Evolutionary conservation across 2,329 filamentous ascomycete genomes (phyloP).

Genomic region (Alternaria incomplexa): DNA sequence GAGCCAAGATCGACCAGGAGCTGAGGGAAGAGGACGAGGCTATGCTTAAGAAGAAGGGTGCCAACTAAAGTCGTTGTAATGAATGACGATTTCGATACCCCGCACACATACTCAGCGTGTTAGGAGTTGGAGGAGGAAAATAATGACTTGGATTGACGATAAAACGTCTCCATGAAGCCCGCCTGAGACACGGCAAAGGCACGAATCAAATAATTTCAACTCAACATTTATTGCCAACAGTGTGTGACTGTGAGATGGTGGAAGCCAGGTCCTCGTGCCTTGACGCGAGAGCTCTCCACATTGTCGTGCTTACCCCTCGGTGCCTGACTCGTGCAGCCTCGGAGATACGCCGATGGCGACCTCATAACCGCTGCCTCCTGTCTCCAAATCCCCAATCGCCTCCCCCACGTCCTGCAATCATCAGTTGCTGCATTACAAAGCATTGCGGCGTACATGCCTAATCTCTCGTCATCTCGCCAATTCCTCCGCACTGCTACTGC

Average conservation of each 20-base stretch:
- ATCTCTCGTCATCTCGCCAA: constrained; percentile 12
- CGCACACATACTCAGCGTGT: constrained; percentile 1
- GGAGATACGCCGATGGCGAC: constrained; percentile 10
- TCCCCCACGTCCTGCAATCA: not conserved
- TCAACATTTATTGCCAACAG: not conserved
- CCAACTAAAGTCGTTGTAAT: constrained; percentile 18
- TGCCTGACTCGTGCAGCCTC: constrained; percentile 26
- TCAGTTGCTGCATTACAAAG: constrained; percentile 8
- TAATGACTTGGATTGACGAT: constrained; percentile 15
- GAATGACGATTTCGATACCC: constrained; percentile 17
- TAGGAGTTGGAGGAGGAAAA: constrained; percentile 12
- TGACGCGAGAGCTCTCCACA: constrained; percentile 13
- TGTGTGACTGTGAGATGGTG: not conserved
- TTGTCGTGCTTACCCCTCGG: constrained; percentile 21
- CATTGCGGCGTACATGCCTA: constrained; percentile 28
- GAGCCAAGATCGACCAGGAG: constrained; percentile 74
- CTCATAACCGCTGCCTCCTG: not conserved
- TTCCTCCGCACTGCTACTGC: constrained; percentile 23
- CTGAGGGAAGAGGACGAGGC: constrained; percentile 72
- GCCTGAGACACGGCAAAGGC: constrained; percentile 6
- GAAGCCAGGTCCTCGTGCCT: not conserved
- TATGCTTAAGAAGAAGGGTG: constrained; percentile 66
- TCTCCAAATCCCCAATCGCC: constrained; percentile 4
- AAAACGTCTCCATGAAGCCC: constrained; percentile 8
- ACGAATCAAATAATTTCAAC: constrained; percentile 11